phyloP scores from a whole-genome alignment of 345 rosid species.

The Heritiera littoralis region DNA sequence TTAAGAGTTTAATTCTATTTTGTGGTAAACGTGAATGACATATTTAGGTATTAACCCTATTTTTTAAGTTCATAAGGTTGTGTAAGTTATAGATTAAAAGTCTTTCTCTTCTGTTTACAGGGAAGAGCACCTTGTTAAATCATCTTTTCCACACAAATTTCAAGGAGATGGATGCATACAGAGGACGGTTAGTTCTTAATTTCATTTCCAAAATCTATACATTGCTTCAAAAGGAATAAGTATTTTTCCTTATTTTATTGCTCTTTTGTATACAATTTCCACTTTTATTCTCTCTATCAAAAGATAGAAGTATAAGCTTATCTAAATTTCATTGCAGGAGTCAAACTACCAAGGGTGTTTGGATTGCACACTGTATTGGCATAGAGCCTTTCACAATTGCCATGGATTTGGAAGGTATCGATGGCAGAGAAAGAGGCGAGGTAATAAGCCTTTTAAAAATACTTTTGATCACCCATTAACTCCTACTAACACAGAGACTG shows the following conservation, averaged over 20 bases:
- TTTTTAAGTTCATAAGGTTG: not conserved
- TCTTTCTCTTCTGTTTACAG: constrained; percentile 31
- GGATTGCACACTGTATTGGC: constrained; percentile 70
- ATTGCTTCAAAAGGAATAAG: constrained; percentile 20
- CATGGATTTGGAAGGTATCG: constrained; percentile 84
- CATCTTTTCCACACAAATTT: constrained; percentile 71
- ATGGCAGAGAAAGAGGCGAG: constrained; percentile 88
- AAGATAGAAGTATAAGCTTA: not conserved
- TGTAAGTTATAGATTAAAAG: not conserved
- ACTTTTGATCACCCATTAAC: not conserved
- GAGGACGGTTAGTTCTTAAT: constrained; percentile 56
- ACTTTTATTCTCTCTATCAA: not conserved
- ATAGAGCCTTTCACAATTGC: constrained; percentile 71
- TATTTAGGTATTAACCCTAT: too few relatives aligned
- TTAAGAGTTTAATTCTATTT: too few relatives aligned
- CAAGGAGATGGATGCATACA: constrained; percentile 76
- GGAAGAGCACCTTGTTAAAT: constrained; percentile 79
- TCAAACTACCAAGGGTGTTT: constrained; percentile 81
- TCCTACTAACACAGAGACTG: not conserved
- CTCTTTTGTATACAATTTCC: not conserved
- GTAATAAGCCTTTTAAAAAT: constrained; percentile 30
- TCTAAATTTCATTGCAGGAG: constrained; percentile 43
- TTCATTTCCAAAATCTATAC: constrained; percentile 1
- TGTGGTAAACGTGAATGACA: too few relatives aligned
- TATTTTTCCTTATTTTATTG: not conserved